A percentile compares a stretch with the other conserved stretches of the same genome.
These are phyloP conservation scores for Tanacetum coccineum DNA, from an alignment of 129 eudicot genomes.

Conservation along the genomic window DNA sequence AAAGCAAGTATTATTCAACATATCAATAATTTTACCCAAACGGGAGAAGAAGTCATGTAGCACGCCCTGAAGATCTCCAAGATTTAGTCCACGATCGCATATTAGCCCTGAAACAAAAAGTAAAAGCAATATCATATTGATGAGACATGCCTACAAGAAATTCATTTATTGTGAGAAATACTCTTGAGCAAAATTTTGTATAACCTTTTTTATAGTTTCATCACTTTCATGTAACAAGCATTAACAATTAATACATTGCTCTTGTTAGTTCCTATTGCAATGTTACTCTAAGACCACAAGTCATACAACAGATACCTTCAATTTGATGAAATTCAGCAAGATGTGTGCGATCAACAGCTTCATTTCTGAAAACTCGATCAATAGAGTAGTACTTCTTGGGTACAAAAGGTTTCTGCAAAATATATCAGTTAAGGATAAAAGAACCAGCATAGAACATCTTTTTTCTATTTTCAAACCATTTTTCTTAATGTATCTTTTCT, in stretches of 20 bases:
- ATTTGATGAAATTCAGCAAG: conserved; percentile 98
- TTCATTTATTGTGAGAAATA: neutral
- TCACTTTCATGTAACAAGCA: neutral
- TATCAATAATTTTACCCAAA: no score
- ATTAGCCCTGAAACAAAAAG: conserved; percentile 46
- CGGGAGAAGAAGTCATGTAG: no score
- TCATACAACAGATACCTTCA: conserved; percentile 54
- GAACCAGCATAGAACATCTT: conserved; percentile 9
- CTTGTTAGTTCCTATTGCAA: neutral
- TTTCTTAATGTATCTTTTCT: neutral
- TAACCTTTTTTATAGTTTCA: neutral
- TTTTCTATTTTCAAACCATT: conserved; percentile 6
- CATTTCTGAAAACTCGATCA: conserved; percentile 95
- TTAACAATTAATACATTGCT: neutral
- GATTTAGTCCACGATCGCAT: no score
- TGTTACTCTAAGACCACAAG: neutral
- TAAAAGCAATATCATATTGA: conserved; percentile 1
- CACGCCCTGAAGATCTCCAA: no score
- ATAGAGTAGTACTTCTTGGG: conserved; percentile 76
- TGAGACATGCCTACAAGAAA: conserved; percentile 1
- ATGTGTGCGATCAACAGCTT: conserved; percentile 97
- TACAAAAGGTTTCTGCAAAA: conserved; percentile 63
- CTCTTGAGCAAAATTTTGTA: neutral
- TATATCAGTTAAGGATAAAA: neutral
- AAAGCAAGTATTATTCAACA: no score